phyloP scores from a whole-genome alignment of 2,329 filamentous ascomycete species.

The Colletotrichum trifolii region DNA sequence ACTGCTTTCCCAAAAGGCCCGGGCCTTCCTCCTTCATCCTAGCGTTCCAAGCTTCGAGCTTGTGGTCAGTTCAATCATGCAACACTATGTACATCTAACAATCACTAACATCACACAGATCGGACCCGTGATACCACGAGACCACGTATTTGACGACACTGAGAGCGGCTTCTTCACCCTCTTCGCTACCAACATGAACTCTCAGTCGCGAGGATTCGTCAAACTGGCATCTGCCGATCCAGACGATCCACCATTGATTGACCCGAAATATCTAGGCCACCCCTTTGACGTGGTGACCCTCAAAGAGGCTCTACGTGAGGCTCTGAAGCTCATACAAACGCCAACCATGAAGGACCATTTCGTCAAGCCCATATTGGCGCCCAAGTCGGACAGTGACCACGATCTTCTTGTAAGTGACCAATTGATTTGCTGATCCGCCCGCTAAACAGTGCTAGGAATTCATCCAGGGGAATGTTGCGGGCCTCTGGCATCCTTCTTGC shows the following conservation, averaged over 20 bases:
- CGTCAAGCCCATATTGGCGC: slow-evolving; percentile 19
- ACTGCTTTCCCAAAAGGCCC: background rate
- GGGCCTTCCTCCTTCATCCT: background rate
- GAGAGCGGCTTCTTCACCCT: slow-evolving; percentile 20
- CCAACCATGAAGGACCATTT: slow-evolving; percentile 12
- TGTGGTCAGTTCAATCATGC: slow-evolving; percentile 2
- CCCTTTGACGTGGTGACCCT: slow-evolving; percentile 18
- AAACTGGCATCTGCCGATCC: slow-evolving; percentile 14
- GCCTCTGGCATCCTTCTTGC: slow-evolving; percentile 27
- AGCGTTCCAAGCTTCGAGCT: slow-evolving; percentile 25
- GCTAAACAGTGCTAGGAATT: slow-evolving; percentile 5
- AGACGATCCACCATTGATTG: background rate
- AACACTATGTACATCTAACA: fast-evolving
- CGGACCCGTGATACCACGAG: slow-evolving; percentile 21
- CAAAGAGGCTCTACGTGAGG: slow-evolving; percentile 10
- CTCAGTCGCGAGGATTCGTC: slow-evolving; percentile 11
- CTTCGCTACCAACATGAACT: slow-evolving; percentile 29
- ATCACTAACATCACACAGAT: background rate
- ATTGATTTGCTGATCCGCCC: background rate
- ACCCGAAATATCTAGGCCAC: slow-evolving; percentile 25
- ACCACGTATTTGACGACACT: slow-evolving; percentile 8
- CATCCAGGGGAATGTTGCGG: slow-evolving; percentile 18
- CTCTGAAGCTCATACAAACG: background rate
- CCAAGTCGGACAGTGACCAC: slow-evolving; percentile 19
- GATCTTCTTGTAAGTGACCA: slow-evolving; percentile 2